A percentile compares a stretch with the other conserved stretches of the same genome.
phyloP scores from a whole-genome alignment of 345 rosid genomes.

The Sonneratia caseolaris region DNA sequence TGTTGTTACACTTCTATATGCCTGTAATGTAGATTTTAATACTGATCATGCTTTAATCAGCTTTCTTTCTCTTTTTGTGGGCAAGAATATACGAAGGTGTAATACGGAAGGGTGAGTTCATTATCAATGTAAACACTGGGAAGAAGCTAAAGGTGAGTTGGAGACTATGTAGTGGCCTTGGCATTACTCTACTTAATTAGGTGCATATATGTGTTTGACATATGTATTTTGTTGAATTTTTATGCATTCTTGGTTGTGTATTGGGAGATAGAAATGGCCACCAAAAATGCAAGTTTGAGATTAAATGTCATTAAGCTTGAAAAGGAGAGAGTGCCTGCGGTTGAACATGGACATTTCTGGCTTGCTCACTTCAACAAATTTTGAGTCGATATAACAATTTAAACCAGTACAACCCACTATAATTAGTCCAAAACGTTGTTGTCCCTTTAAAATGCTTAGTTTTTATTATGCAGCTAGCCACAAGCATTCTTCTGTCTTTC shows the following conservation, averaged over 20 bases:
- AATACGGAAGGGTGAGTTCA: slow-evolving; percentile 86
- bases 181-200: neutral
- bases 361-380: neutral
- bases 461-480: no score
- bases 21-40: neutral
- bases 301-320: neutral
- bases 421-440: no score
- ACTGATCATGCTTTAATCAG: neutral
- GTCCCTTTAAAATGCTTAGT: no score
- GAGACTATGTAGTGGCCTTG: neutral
- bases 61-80: slow-evolving; percentile 12
- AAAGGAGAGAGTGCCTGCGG: no score
- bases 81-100: slow-evolving; percentile 90
- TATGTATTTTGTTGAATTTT: neutral
- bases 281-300: neutral
- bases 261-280: neutral
- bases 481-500: no score
- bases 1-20: neutral
- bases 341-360: no score
- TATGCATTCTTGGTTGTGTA: neutral
- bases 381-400: neutral
- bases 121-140: slow-evolving; percentile 83
- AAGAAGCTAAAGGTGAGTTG: slow-evolving; percentile 80
- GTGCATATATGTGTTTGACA: neutral
- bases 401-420: neutral